Percentiles rank a stretch among this genome's conserved stretches.
Conservation (phyloP, 495 filamentous ascomycete species). For the Penicillium cinerascens region DNA sequence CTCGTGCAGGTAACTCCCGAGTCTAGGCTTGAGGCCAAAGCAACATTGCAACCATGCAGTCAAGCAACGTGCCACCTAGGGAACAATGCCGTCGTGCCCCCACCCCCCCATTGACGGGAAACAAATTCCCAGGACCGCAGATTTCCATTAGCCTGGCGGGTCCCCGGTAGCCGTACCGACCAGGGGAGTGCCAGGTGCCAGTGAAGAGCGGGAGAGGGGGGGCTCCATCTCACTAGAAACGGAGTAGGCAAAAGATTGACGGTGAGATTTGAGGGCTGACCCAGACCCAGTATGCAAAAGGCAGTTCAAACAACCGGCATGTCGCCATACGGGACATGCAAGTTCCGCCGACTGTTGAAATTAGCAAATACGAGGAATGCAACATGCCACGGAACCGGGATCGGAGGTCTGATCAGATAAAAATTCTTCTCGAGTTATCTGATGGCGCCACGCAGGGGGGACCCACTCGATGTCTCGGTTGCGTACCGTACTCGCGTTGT, state of each 20-base stretch:
- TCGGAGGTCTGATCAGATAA: conserved; percentile 29
- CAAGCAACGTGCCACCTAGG: background rate
- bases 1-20: background rate
- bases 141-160: background rate
- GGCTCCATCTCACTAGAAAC: conserved; percentile 3
- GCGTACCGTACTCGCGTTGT: background rate
- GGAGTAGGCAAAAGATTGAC: conserved; percentile 7
- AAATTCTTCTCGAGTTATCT: conserved; percentile 28
- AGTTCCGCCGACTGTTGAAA: background rate
- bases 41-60: background rate
- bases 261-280: background rate
- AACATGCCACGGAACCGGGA: background rate
- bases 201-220: background rate
- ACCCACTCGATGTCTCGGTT: conserved; percentile 18
- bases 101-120: background rate
- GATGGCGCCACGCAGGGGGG: conserved; percentile 29
- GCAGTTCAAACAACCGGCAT: background rate
- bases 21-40: no score
- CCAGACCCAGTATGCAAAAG: background rate
- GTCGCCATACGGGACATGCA: conserved; percentile 3
- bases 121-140: background rate
- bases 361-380: background rate
- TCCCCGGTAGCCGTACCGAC: conserved; percentile 1
- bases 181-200: background rate
- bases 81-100: background rate